These are phyloP conservation scores for Phytophthora uliginosa DNA, from an alignment of 352 stramenopile genomes.

Conservation along the genomic window DNA sequence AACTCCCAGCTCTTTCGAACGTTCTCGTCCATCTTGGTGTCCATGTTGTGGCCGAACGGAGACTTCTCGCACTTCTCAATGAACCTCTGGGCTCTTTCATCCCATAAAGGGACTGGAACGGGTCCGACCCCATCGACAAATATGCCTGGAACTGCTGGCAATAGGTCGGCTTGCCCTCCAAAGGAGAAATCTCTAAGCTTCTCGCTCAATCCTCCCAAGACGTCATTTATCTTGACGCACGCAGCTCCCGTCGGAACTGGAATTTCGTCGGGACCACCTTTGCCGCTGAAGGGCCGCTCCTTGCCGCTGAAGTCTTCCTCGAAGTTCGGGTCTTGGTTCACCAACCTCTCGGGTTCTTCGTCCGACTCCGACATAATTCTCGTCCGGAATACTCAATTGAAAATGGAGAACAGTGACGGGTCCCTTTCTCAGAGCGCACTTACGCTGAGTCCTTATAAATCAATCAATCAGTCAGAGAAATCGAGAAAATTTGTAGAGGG, in stretches of 20 bases:
- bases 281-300: conserved; percentile 10
- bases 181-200: conserved; percentile 7
- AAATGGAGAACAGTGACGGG: too few species aligned
- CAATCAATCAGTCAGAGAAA: neutral
- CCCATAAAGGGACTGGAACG: neutral
- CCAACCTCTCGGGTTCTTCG: conserved; percentile 27
- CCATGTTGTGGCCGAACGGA: neutral
- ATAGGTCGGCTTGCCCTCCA: conserved; percentile 1
- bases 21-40: conserved; percentile 5
- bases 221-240: neutral
- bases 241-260: neutral
- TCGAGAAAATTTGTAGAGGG: too few species aligned
- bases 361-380: neutral
- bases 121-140: neutral
- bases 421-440: too few species aligned
- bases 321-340: neutral
- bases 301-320: conserved; percentile 14
- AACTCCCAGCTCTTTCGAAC: neutral
- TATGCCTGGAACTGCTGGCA: conserved; percentile 5
- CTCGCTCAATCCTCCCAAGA: neutral
- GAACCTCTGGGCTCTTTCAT: neutral
- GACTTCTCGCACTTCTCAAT: conserved; percentile 3
- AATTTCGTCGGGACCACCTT: neutral
- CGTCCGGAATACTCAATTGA: neutral
- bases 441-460: too few species aligned